Evolutionary conservation across 805 yeast species (phyloP).

Genomic region (Candida awuae): DNA sequence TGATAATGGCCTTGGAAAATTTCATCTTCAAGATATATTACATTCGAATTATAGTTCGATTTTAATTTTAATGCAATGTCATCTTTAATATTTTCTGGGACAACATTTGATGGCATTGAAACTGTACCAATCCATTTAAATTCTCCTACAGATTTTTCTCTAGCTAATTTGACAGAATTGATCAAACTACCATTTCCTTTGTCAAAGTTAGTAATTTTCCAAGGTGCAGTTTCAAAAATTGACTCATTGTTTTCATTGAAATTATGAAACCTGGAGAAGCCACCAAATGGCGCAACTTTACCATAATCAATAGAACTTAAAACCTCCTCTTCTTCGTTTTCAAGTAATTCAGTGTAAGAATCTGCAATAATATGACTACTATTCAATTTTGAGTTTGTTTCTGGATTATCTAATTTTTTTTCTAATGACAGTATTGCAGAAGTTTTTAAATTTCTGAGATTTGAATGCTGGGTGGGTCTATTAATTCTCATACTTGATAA

Average conservation of each 20-base stretch:
- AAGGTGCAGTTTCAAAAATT: constrained; percentile 53
- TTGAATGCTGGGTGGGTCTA: constrained; percentile 6
- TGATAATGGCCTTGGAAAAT: constrained; percentile 86
- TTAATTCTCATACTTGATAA: constrained; percentile 15
- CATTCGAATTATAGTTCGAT: constrained; percentile 46
- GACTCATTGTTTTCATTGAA: constrained; percentile 36
- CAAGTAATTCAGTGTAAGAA: constrained; percentile 1
- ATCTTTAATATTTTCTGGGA: constrained; percentile 48
- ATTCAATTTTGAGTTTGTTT: background rate
- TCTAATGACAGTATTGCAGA: constrained; percentile 7
- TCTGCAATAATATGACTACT: background rate
- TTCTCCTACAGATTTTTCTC: constrained; percentile 29
- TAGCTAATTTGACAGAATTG: constrained; percentile 69
- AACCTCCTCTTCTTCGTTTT: constrained; percentile 12
- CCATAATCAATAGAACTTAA: constrained; percentile 1
- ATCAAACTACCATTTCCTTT: constrained; percentile 85
- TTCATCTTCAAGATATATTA: constrained; percentile 68
- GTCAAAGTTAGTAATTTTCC: constrained; percentile 61
- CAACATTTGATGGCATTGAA: constrained; percentile 83
- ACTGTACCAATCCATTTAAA: constrained; percentile 82
- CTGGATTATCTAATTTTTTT: background rate
- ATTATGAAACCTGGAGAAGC: constrained; percentile 54
- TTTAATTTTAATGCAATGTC: constrained; percentile 44
- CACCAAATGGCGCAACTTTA: constrained; percentile 63
- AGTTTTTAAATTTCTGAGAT: constrained; percentile 8